phyloP scores from a whole-genome alignment of 1,284 basidiomycete species.

The Athelia sp. region DNA sequence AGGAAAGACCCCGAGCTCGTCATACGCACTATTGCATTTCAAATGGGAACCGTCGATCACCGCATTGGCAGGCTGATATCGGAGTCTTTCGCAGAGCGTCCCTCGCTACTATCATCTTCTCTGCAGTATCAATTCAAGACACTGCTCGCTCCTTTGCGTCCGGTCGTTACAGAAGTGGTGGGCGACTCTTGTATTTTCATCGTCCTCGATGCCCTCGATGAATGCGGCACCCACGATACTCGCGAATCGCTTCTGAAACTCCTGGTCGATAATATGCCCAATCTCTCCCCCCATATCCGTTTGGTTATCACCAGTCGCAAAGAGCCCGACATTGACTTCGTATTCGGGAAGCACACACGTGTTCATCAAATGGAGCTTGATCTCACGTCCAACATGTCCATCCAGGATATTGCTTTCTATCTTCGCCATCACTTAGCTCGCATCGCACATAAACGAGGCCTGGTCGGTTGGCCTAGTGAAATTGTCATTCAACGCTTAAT shows the following conservation, averaged over 20 bases:
- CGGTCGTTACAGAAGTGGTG: neutral
- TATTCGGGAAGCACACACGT: slow-evolving; percentile 7
- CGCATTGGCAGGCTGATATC: neutral
- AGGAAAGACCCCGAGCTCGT: slow-evolving; percentile 9
- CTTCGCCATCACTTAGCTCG: slow-evolving; percentile 21
- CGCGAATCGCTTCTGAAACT: slow-evolving; percentile 7
- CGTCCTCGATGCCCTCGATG: slow-evolving; percentile 14
- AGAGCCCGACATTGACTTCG: slow-evolving; percentile 7
- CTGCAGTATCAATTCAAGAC: slow-evolving; percentile 1
- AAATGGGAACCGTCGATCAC: slow-evolving; percentile 11
- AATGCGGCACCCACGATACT: slow-evolving; percentile 10
- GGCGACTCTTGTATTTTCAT: neutral
- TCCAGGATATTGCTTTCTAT: slow-evolving; percentile 20
- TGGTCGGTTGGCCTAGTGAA: slow-evolving; percentile 25
- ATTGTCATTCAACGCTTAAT: slow-evolving; percentile 12
- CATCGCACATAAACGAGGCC: slow-evolving; percentile 16
- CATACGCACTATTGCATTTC: slow-evolving; percentile 12
- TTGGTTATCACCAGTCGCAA: slow-evolving; percentile 13
- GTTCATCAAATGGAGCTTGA: slow-evolving; percentile 7
- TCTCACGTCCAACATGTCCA: neutral
- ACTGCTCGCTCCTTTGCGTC: neutral
- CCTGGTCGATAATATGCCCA: slow-evolving; percentile 3
- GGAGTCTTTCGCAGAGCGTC: neutral
- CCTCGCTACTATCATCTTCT: neutral
- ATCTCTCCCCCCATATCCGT: slow-evolving; percentile 9